Conservation (phyloP, 2,329 filamentous ascomycete species). For the Colletotrichum gigasporum region DNA sequence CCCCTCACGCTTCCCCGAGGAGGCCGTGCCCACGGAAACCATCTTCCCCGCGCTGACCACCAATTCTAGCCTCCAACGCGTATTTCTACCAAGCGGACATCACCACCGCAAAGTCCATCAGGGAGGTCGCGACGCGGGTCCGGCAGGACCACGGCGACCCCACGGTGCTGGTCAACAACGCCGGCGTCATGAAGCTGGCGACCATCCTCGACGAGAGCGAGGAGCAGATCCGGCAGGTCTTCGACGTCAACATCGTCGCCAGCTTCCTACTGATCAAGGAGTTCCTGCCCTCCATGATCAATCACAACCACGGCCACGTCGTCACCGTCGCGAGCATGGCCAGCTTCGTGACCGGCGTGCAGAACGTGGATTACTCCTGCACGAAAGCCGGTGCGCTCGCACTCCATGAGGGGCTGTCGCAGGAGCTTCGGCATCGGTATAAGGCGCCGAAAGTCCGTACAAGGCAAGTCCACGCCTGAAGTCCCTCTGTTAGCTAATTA, state of each 20-base stretch:
- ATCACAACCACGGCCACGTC: constrained; percentile 59
- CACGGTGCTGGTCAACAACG: constrained; percentile 48
- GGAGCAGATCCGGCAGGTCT: constrained; percentile 50
- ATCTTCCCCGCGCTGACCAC: not conserved
- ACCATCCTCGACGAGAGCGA: constrained; percentile 52
- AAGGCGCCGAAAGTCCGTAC: constrained; percentile 48
- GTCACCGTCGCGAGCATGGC: constrained; percentile 62
- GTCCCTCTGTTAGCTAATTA: not conserved
- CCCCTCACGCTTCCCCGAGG: no score
- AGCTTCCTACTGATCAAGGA: constrained; percentile 56
- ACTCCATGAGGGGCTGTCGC: constrained; percentile 59
- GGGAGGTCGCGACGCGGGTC: constrained; percentile 50
- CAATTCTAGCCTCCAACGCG: constrained; percentile 4
- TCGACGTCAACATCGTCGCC: constrained; percentile 58
- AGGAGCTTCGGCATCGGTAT: constrained; percentile 47
- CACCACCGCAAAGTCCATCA: constrained; percentile 41
- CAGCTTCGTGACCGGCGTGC: constrained; percentile 54
- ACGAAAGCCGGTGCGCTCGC: constrained; percentile 61
- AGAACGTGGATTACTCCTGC: constrained; percentile 60
- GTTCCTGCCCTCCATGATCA: constrained; percentile 57
- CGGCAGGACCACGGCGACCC: constrained; percentile 45
- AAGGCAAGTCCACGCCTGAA: constrained; percentile 26
- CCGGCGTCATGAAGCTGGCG: constrained; percentile 44
- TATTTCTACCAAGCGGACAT: constrained; percentile 21
- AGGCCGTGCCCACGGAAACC: no score